A percentile compares a stretch with the other conserved stretches of the same genome.
Conservation (phyloP, 2,329 filamentous ascomycete species). For the Xylariaceae sp. region DNA sequence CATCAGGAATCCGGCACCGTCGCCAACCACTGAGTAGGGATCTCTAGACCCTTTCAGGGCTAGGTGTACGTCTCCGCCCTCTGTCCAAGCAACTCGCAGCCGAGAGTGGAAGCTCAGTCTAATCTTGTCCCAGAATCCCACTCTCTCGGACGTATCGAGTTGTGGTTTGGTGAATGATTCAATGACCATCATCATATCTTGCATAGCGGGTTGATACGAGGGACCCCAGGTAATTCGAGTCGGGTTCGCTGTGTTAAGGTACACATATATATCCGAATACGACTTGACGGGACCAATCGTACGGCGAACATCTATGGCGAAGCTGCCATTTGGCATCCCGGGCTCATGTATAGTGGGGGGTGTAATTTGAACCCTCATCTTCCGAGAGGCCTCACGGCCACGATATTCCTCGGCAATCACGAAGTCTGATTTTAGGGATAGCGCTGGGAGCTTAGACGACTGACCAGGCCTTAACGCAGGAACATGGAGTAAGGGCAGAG, state of each 20-base stretch:
- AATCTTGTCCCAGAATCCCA: constrained; percentile 99
- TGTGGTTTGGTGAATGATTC: constrained; percentile 97
- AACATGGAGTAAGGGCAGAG: constrained; percentile 84
- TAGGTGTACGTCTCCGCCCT: constrained; percentile 91
- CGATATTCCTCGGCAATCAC: constrained; percentile 93
- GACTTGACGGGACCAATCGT: constrained; percentile 95
- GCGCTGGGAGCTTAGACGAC: constrained; percentile 70
- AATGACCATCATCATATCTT: constrained; percentile 99
- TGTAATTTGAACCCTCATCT: constrained; percentile 77
- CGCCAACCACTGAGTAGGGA: constrained; percentile 86
- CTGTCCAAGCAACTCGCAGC: constrained; percentile 84
- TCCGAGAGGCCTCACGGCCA: constrained; percentile 70
- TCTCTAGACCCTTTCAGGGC: constrained; percentile 88
- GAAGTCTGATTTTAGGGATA: constrained; percentile 84
- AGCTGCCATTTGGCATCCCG: constrained; percentile 55
- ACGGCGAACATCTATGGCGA: constrained; percentile 78
- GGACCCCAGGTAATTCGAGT: constrained; percentile 96
- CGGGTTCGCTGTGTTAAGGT: constrained; percentile 87
- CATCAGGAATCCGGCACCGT: constrained; percentile 94
- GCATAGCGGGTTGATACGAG: constrained; percentile 94
- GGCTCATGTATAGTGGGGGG: constrained; percentile 61
- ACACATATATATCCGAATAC: constrained; percentile 85
- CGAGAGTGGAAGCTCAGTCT: constrained; percentile 89
- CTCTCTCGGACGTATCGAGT: constrained; percentile 84
- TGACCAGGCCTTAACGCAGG: constrained; percentile 76